Evolutionary conservation across 2,329 filamentous ascomycete species (phyloP).

Genomic region (Tothia fuscella): DNA sequence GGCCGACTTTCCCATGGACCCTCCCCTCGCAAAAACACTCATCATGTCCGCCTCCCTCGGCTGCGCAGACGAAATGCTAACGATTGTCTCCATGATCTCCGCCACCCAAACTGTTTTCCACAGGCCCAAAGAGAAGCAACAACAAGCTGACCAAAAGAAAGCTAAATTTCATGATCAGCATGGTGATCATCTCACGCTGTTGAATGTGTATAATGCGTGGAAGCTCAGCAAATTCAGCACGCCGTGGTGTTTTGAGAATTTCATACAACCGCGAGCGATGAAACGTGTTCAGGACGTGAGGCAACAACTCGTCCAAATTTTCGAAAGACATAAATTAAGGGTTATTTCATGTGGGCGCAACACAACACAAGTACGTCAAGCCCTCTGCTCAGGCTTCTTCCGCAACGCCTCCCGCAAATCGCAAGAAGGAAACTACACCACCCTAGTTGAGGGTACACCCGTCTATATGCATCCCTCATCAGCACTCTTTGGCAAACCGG

Average conservation of each 20-base stretch:
- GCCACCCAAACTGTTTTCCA: conserved; percentile 71
- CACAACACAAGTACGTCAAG: conserved; percentile 76
- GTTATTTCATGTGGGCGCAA: conserved; percentile 77
- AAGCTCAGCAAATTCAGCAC: conserved; percentile 70
- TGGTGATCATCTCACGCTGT: conserved; percentile 84
- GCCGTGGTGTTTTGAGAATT: conserved; percentile 96
- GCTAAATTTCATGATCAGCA: conserved; percentile 92
- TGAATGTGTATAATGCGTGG: conserved; percentile 98
- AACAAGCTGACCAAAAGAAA: conserved; percentile 94
- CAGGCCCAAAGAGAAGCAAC: conserved; percentile 92
- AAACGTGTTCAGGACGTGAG: conserved; percentile 82
- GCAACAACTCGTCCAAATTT: conserved; percentile 83
- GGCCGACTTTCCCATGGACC: conserved; percentile 98
- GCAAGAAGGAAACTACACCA: conserved; percentile 94
- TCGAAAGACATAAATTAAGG: conserved; percentile 77
- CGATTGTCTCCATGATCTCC: conserved; percentile 88
- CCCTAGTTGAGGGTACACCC: conserved; percentile 84
- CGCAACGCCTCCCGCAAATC: conserved; percentile 90
- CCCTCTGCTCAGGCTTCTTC: conserved; percentile 90
- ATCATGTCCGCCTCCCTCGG: conserved; percentile 77
- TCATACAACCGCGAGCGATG: conserved; percentile 86
- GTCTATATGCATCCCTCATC: conserved; percentile 91
- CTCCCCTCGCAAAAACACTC: conserved; percentile 77
- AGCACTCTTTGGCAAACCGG: conserved; percentile 86
- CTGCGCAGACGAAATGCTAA: conserved; percentile 89